Evolutionary conservation across 495 filamentous ascomycete species (phyloP).

Genomic region (Podospora pseudocomata): DNA sequence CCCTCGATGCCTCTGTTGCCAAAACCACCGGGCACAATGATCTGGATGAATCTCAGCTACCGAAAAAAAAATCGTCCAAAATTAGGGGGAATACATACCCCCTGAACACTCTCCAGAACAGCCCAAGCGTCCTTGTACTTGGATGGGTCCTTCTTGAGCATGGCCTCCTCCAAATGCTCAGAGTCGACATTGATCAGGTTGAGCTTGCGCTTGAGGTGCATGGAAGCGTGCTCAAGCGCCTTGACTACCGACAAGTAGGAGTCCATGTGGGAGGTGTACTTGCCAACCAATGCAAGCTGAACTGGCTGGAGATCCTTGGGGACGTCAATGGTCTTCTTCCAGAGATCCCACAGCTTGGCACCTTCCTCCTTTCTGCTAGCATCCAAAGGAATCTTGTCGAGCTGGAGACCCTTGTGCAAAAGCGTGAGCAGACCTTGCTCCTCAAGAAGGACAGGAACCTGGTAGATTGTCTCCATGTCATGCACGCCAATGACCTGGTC

Average conservation of each 20-base stretch:
- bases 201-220: slow-evolving; percentile 78
- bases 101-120: slow-evolving; percentile 42
- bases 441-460: slow-evolving; percentile 85
- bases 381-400: slow-evolving; percentile 50
- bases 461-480: slow-evolving; percentile 83
- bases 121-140: slow-evolving; percentile 90
- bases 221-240: slow-evolving; percentile 83
- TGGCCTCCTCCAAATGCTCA: slow-evolving; percentile 68
- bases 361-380: slow-evolving; percentile 55
- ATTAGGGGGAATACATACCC: slow-evolving; percentile 5
- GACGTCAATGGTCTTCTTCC: slow-evolving; percentile 62
- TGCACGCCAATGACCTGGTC: slow-evolving; percentile 82
- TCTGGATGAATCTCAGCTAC: slow-evolving; percentile 2
- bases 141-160: slow-evolving; percentile 55
- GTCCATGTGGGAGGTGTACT: slow-evolving; percentile 80
- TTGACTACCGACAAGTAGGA: slow-evolving; percentile 76
- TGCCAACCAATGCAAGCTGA: slow-evolving; percentile 83
- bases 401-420: slow-evolving; percentile 56
- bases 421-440: slow-evolving; percentile 67
- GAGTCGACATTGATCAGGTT: slow-evolving; percentile 81
- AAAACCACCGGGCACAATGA: slow-evolving; percentile 75
- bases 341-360: slow-evolving; percentile 63
- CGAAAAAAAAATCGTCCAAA: neutral
- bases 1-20: slow-evolving; percentile 76
- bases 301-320: slow-evolving; percentile 55